These are phyloP conservation scores for Harringtonia lauricola DNA, from an alignment of 2,329 filamentous ascomycete genomes.

Conservation along the genomic window DNA sequence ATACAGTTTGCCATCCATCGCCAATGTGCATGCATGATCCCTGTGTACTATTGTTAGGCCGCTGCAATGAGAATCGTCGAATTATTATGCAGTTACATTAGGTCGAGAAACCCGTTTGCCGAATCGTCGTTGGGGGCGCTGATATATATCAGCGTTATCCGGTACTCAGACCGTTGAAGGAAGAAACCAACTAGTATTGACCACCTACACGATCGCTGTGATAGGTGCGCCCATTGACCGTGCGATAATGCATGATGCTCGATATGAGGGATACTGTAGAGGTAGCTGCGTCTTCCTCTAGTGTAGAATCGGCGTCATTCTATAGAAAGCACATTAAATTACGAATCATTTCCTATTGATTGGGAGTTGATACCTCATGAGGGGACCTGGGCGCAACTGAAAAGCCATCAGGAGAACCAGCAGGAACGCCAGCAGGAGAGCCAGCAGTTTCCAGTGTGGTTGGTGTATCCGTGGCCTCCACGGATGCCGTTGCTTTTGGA, in stretches of 20 bases:
- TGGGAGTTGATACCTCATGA: not conserved
- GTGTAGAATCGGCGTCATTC: conserved; percentile 2
- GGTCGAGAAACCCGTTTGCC: not conserved
- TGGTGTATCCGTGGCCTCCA: no score
- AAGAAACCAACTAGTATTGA: not conserved
- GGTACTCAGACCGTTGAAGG: not conserved
- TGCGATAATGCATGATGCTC: conserved; percentile 19
- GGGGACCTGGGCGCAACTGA: not conserved
- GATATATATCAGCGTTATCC: not conserved
- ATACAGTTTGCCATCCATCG: conserved; percentile 14
- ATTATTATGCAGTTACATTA: not conserved
- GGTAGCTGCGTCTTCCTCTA: not conserved
- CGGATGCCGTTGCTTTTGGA: no score
- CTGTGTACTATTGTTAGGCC: conserved; percentile 6
- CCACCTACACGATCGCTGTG: conserved; percentile 15
- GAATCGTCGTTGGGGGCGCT: conserved; percentile 18
- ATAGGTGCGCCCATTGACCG: conserved; percentile 19
- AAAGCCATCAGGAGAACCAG: no score
- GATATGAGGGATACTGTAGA: conserved; percentile 19
- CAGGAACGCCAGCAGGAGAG: no score
- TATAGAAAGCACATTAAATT: not conserved
- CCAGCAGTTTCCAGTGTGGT: no score
- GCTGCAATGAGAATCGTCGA: not conserved
- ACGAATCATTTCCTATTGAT: no score
- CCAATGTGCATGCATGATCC: conserved; percentile 16